Evolutionary conservation across 2,329 filamentous ascomycete species (phyloP), one percentile per base, ranked within the genome.

Genomic region (Ophiostoma ips): DNA sequence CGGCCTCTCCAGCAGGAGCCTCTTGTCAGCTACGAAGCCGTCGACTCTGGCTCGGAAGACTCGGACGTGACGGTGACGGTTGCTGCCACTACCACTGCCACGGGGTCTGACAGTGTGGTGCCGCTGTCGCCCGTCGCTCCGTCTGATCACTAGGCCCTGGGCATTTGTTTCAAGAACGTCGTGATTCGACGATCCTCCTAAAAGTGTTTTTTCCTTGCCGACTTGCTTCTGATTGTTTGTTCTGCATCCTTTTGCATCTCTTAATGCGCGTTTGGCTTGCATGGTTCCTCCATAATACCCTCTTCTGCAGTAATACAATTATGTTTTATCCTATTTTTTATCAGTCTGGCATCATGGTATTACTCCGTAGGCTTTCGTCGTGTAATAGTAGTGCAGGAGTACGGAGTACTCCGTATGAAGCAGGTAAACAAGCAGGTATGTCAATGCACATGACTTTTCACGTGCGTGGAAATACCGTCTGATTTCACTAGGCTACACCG

Each of bases 11-110:
- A 48, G 30, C 18, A n/a, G 35, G 21, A 18, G 28, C 6, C 21
- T 6, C 19, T 16, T 3, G 19, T 34, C n/a, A 40, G 28, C 15
- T 41, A 34, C 10, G 54, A 55, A 11, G 50, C 54, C 5, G 54
- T 54, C 5, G 54, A 55, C 31, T 44, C 40, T 12, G 50, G 48
- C 13, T 46, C 50, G 2, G 41, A 48, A 36, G 50, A 50, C n/a
- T 30, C 46, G 1, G 54, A 54, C 18, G 43, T 30, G 9, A 43
- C 40, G 2, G 40, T 43, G 6, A 28, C 12, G 3, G 49, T 24
- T 13, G 24, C 31, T 12, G 30, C 30, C 6, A 15, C 31, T 12
- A n/a, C 24, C n/a, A 21, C 40, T 43, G 13, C 24, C 8, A n/a
- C 40, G 5, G 4, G 15, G 3, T 43, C 40, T 3, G 24, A 9